Percentiles rank a stretch among this genome's conserved stretches.
These are phyloP conservation scores for Pseudozyma sp. DNA, from an alignment of 1,284 basidiomycete genomes.

Conservation along the genomic window DNA sequence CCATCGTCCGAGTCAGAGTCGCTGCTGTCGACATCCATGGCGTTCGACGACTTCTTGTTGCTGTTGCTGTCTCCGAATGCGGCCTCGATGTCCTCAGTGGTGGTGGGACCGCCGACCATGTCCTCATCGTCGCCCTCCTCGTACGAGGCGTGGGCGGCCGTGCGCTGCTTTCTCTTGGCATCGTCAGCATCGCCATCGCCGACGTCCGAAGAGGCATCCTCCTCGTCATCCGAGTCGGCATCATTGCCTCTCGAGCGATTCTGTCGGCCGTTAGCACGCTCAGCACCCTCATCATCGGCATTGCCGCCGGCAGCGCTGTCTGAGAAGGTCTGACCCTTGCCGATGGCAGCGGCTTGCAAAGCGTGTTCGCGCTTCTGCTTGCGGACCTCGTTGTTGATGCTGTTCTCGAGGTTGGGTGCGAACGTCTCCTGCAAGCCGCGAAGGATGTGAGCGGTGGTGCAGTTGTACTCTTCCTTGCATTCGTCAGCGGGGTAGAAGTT, in stretches of 20 bases:
- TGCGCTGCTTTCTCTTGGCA: conserved; percentile 75
- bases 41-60: conserved; percentile 40
- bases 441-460: conserved; percentile 81
- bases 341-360: conserved; percentile 83
- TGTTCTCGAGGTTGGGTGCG: conserved; percentile 84
- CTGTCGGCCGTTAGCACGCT: conserved; percentile 71
- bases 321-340: conserved; percentile 76
- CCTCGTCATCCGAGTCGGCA: conserved; percentile 59
- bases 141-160: conserved; percentile 80
- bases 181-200: conserved; percentile 82
- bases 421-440: conserved; percentile 81
- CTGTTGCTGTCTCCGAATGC: conserved; percentile 71
- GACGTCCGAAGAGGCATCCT: conserved; percentile 53
- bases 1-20: conserved; percentile 56
- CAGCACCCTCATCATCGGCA: conserved; percentile 72
- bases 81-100: conserved; percentile 76
- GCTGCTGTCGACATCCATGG: conserved; percentile 58
- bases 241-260: conserved; percentile 34
- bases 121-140: conserved; percentile 71
- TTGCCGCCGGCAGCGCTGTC: conserved; percentile 66
- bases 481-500: conserved; percentile 88
- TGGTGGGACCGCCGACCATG: conserved; percentile 67
- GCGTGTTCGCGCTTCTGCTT: conserved; percentile 84
- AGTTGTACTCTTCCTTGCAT: conserved; percentile 86
- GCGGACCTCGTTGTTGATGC: conserved; percentile 87